Evolutionary conservation across 805 yeast species (phyloP).

Genomic region (Monosporozyma aerobia): DNA sequence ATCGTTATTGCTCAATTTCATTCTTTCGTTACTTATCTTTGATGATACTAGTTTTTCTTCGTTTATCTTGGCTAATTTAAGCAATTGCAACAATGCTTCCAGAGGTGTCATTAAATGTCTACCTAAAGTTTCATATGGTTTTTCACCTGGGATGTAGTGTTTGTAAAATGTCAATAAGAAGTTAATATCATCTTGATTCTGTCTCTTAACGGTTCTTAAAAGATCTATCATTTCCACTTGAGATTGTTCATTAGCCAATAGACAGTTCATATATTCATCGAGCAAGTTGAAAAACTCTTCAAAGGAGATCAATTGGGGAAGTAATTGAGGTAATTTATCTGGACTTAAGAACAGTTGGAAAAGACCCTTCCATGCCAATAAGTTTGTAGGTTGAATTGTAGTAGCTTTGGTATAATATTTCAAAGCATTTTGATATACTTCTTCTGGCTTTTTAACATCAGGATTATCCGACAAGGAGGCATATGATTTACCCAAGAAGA

Average conservation of each 20-base stretch:
- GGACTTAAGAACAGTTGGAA: slow-evolving; percentile 34
- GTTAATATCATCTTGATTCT: slow-evolving; percentile 25
- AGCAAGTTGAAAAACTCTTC: slow-evolving; percentile 35
- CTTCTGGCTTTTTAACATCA: slow-evolving; percentile 2
- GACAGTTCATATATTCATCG: slow-evolving; percentile 36
- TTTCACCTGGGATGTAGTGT: slow-evolving; percentile 46
- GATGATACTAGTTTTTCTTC: slow-evolving; percentile 38
- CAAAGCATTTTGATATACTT: slow-evolving; percentile 10
- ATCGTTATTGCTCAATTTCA: slow-evolving; percentile 38
- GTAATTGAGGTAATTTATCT: slow-evolving; percentile 14
- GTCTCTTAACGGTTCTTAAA: slow-evolving; percentile 37
- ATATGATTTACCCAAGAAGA: slow-evolving; percentile 64
- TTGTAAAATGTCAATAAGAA: slow-evolving; percentile 39
- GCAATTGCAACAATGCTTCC: slow-evolving; percentile 37
- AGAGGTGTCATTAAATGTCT: slow-evolving; percentile 38
- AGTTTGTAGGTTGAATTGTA: slow-evolving; percentile 38
- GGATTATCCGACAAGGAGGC: slow-evolving; percentile 34
- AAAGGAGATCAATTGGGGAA: slow-evolving; percentile 35
- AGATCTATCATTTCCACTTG: slow-evolving; percentile 42
- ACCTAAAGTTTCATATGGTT: slow-evolving; percentile 45
- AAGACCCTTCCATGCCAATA: slow-evolving; percentile 78
- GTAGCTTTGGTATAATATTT: slow-evolving; percentile 42
- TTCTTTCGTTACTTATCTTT: slow-evolving; percentile 37
- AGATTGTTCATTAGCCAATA: slow-evolving; percentile 36
- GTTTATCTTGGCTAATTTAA: slow-evolving; percentile 31